These are phyloP conservation scores for Salix koriyanagi DNA, from an alignment of 345 rosid species.

Conservation along the genomic window DNA sequence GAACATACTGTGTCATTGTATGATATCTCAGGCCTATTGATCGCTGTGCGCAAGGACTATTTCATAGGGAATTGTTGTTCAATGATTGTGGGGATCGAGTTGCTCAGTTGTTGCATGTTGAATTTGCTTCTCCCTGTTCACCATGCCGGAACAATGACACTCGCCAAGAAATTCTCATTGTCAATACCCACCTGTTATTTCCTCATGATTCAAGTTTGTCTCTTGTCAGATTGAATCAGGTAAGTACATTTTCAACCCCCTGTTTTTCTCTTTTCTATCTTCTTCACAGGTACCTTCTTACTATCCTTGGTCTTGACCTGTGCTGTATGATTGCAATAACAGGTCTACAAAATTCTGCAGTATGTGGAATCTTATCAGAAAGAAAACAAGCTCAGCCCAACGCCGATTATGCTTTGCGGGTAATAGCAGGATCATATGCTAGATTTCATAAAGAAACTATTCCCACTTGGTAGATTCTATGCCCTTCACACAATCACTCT, in stretches of 20 bases:
- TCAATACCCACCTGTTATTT: conserved; percentile 32
- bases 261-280: neutral
- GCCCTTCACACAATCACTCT: neutral
- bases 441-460: neutral
- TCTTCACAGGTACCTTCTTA: neutral
- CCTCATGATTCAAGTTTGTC: conserved; percentile 32
- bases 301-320: neutral
- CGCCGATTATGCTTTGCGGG: conserved; percentile 25
- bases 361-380: conserved; percentile 22
- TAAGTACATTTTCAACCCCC: neutral
- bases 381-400: conserved; percentile 20
- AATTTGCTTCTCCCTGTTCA: conserved; percentile 50
- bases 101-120: conserved; percentile 86
- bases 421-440: neutral
- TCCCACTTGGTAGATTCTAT: neutral
- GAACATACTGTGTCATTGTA: neutral
- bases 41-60: conserved; percentile 19
- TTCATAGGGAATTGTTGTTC: conserved; percentile 46
- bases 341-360: conserved; percentile 24
- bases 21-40: conserved; percentile 8
- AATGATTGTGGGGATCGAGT: conserved; percentile 91
- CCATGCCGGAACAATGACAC: conserved; percentile 23
- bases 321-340: neutral
- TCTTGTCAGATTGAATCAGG: conserved; percentile 29
- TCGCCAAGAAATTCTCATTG: conserved; percentile 27